A percentile compares a stretch with the other conserved stretches of the same genome.
Evolutionary conservation across 768 basidiomycete genomes (phyloP).

Genomic region (Termitomyces sp.): DNA sequence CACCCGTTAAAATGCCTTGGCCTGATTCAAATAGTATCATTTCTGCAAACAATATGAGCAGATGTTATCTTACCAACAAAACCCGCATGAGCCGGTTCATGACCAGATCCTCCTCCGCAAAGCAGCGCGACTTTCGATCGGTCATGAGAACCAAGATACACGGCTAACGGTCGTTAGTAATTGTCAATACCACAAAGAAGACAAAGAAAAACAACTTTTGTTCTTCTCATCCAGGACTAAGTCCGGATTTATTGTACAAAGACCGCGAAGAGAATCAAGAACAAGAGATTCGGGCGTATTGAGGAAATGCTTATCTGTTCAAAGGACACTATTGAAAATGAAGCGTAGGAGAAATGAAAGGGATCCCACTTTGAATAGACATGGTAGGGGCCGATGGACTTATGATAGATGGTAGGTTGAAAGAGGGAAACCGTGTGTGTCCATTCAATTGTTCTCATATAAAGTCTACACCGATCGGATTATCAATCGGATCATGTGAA

Average conservation of each 20-base stretch:
- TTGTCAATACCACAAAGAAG: background rate
- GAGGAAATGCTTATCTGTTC: slow-evolving; percentile 70
- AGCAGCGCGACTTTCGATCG: slow-evolving; percentile 68
- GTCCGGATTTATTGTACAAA: slow-evolving; percentile 66
- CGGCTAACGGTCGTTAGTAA: slow-evolving; percentile 36
- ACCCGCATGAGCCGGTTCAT: slow-evolving; percentile 87
- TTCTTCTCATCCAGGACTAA: slow-evolving; percentile 65
- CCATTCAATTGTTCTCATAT: too few relatives aligned
- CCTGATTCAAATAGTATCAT: slow-evolving; percentile 33
- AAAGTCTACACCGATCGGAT: background rate
- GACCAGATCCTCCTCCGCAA: slow-evolving; percentile 84
- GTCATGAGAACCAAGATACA: slow-evolving; percentile 54
- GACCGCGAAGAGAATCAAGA: slow-evolving; percentile 70
- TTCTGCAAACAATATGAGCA: background rate
- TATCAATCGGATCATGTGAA: slow-evolving; percentile 6
- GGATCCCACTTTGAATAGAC: slow-evolving; percentile 32
- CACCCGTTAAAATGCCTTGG: slow-evolving; percentile 73
- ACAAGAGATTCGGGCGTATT: slow-evolving; percentile 71
- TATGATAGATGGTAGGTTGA: background rate
- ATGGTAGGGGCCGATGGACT: slow-evolving; percentile 21
- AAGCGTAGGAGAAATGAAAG: background rate
- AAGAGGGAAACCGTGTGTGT: background rate
- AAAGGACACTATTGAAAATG: background rate
- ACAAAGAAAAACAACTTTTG: slow-evolving; percentile 46
- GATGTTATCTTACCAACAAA: slow-evolving; percentile 64